A percentile compares a stretch with the other conserved stretches of the same genome.
These are phyloP conservation scores for Apiotrichum siamense DNA, from an alignment of 1,284 basidiomycete species.

Conservation along the genomic window DNA sequence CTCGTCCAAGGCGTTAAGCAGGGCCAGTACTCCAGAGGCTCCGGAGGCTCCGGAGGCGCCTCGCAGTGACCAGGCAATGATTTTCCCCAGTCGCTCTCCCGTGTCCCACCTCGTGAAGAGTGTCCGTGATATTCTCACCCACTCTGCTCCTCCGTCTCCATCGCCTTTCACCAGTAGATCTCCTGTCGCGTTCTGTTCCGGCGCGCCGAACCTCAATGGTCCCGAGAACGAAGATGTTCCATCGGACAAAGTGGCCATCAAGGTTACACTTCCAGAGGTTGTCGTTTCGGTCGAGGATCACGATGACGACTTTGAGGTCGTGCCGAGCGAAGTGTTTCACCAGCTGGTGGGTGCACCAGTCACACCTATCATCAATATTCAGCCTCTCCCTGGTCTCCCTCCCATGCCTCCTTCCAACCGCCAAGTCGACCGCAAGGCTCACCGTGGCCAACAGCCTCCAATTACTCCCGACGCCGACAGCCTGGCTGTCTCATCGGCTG, in stretches of 20 bases:
- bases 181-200: too few relatives aligned
- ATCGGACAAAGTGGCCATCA: not conserved
- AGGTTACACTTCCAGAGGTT: not conserved
- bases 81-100: not conserved
- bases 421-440: not conserved
- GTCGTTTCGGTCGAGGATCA: not conserved
- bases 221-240: not conserved
- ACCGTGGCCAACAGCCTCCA: not conserved
- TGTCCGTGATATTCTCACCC: conserved; percentile 35
- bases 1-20: not conserved
- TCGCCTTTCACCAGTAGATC: too few relatives aligned
- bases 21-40: not conserved
- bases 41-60: too few relatives aligned
- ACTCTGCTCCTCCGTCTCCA: conserved; percentile 20
- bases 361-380: too few relatives aligned
- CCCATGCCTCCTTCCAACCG: not conserved
- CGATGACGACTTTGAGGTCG: too few relatives aligned
- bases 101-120: conserved; percentile 29
- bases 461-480: not conserved
- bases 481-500: not conserved
- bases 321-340: too few relatives aligned
- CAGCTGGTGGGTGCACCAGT: not conserved
- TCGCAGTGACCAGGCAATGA: too few relatives aligned
- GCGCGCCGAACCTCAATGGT: not conserved
- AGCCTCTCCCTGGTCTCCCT: not conserved